Percentiles rank a stretch among this genome's conserved stretches.
phyloP scores from a whole-genome alignment of 2,329 filamentous ascomycete species.

The Pseudocercospora ulei region DNA sequence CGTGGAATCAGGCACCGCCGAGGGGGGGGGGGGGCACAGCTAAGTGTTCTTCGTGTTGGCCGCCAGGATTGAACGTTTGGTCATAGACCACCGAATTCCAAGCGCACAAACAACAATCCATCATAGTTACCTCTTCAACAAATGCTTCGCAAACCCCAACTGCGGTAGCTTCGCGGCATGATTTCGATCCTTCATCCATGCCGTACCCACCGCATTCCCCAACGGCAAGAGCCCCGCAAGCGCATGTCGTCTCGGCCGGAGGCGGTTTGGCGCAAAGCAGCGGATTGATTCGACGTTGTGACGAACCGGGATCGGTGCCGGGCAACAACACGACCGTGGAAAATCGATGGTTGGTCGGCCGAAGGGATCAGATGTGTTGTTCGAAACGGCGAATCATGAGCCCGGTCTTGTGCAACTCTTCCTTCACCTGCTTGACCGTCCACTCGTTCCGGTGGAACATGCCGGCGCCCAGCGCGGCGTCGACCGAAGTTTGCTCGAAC shows the following conservation, averaged over 20 bases:
- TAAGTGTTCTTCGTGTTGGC: no score
- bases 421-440: conserved; percentile 88
- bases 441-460: conserved; percentile 98
- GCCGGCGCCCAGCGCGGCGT: conserved; percentile 87
- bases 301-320: no score
- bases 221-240: conserved; percentile 34
- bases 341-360: no score
- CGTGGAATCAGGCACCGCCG: no score
- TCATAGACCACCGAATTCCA: conserved; percentile 43
- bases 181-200: conserved; percentile 33
- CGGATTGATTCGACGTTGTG: not conserved
- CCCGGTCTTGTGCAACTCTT: conserved; percentile 60
- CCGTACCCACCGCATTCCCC: conserved; percentile 30
- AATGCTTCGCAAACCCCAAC: conserved; percentile 33
- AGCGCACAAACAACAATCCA: conserved; percentile 34
- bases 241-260: not conserved
- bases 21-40: no score
- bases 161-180: conserved; percentile 32
- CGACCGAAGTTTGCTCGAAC: conserved; percentile 72
- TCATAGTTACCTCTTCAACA: conserved; percentile 35
- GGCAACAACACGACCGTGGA: no score
- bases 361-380: conserved; percentile 38
- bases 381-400: conserved; percentile 75
- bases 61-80: no score
- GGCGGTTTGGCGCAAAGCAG: not conserved